Conservation (phyloP, 176 grass and related monocot genomes). For the Aegilops bicornis region DNA sequence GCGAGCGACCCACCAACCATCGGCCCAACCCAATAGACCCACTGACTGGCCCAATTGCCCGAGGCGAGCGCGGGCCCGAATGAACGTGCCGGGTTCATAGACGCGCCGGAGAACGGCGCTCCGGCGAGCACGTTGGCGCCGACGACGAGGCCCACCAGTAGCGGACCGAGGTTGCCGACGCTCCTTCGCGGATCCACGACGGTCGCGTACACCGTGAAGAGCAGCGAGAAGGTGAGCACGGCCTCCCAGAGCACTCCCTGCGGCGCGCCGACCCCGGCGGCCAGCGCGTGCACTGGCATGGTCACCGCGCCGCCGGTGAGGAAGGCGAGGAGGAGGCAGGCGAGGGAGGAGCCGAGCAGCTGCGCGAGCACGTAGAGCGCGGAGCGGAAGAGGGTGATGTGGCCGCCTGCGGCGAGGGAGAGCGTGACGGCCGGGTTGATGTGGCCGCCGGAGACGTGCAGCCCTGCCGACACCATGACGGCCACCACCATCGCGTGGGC, state of each 20-base stretch:
- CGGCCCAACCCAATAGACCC: constrained; percentile 91
- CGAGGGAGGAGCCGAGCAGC: constrained; percentile 52
- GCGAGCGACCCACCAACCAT: constrained; percentile 49
- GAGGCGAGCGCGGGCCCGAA: constrained; percentile 69
- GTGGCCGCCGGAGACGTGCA: constrained; percentile 84
- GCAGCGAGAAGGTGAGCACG: constrained; percentile 85
- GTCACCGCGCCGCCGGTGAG: constrained; percentile 41
- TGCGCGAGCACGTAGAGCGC: constrained; percentile 60
- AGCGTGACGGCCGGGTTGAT: constrained; percentile 87
- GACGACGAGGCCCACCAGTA: constrained; percentile 66
- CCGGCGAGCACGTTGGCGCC: constrained; percentile 79
- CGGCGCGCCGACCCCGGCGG: constrained; percentile 33
- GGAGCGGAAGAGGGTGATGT: constrained; percentile 75
- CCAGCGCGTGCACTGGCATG: constrained; percentile 63
- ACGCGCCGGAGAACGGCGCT: constrained; percentile 68
- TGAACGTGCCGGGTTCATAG: constrained; percentile 87
- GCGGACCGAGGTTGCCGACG: constrained; percentile 37
- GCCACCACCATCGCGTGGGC: constrained; percentile 78
- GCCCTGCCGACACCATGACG: constrained; percentile 72
- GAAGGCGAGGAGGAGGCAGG: constrained; percentile 74
- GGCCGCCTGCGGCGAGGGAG: constrained; percentile 57
- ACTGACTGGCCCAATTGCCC: constrained; percentile 63
- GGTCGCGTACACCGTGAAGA: constrained; percentile 77
- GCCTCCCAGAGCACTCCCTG: constrained; percentile 71
- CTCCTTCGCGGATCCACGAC: constrained; percentile 56